Base-by-base conservation (phyloP, 352 stramenopile species). In the Globisporangium perplexum region DNA sequence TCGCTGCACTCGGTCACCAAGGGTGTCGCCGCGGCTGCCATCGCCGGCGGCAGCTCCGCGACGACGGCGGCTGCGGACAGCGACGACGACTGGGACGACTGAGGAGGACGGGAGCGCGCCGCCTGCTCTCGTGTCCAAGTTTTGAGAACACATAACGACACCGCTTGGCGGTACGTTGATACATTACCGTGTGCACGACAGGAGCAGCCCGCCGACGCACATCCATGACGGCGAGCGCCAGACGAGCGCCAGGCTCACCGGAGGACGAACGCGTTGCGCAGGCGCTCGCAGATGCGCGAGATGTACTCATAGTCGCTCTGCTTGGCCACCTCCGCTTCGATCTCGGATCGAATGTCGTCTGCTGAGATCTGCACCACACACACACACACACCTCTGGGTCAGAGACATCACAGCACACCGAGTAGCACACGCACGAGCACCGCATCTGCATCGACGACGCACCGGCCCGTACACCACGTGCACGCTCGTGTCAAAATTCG, bases 31-130 rank as follows among this genome's bases (percentile, higher is more conserved):
- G 59, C 60, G 28, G 53, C 23, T 3, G 15, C 4, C 28, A 39
- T 44, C 46, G 43, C 38, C 14, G 17, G 26, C 3, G 24, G 39
- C 26, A 54, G 35, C 35, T 24, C 12, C 12, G 31, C 42, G 11
- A 49, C 49, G 14, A 28, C 55, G 51, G 51, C 64, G 49, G 39
- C 41, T 28, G 41, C 36, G n/a, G 72, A 91, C 49, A 88, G 79
- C 51, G 83, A 91, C 44, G 78, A 91, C 35, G 83, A 90, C 50
- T 93, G 83, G 83, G 83, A 93, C 52, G 80, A 93, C 56, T 93
- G 59, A 83, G 43, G 59, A 30, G 53, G 51, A 53, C 11, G 53
- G 47, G 50, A 69, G 57, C n/a, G 20, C 12, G 45, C 26, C 39
- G 15, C 17, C 15, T 38, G 24, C 31, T 43, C 10, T 20, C 18